Evolutionary conservation across 306 rosid genomes (phyloP).

Genomic region (Acmispon strigosus): DNA sequence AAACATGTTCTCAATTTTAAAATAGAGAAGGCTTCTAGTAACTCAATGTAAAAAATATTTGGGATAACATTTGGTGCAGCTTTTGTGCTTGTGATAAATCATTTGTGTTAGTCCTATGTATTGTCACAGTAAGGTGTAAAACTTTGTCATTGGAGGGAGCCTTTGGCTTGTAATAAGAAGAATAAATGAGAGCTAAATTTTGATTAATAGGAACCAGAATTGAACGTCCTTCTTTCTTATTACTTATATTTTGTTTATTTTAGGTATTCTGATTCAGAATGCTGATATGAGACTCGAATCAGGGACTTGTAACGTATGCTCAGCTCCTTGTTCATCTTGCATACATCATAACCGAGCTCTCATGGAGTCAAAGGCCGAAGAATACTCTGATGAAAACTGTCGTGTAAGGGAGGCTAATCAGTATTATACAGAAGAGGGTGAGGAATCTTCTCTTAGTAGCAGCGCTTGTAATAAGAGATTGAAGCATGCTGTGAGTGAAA

Average conservation of each 20-base stretch:
- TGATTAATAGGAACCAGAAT: background rate
- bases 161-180: background rate
- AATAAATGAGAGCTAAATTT: background rate
- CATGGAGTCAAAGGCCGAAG: slow-evolving; percentile 52
- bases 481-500: slow-evolving; percentile 51
- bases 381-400: slow-evolving; percentile 62
- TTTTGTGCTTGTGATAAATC: background rate
- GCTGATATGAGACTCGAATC: slow-evolving; percentile 59
- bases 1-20: background rate
- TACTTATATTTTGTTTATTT: slow-evolving; percentile 13
- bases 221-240: slow-evolving; percentile 13
- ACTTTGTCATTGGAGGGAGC: background rate
- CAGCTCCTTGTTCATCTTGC: slow-evolving; percentile 81
- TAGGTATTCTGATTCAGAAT: slow-evolving; percentile 47
- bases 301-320: slow-evolving; percentile 73
- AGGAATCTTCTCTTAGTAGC: slow-evolving; percentile 44
- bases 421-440: slow-evolving; percentile 45
- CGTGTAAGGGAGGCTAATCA: slow-evolving; percentile 43
- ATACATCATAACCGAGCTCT: slow-evolving; percentile 52
- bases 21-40: background rate
- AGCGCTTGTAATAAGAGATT: slow-evolving; percentile 49
- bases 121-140: background rate
- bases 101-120: background rate
- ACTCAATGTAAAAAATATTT: background rate
- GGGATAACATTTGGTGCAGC: background rate